Evolutionary conservation across 176 grass and related monocot species (phyloP).

Genomic region (Aegilops bicornis): DNA sequence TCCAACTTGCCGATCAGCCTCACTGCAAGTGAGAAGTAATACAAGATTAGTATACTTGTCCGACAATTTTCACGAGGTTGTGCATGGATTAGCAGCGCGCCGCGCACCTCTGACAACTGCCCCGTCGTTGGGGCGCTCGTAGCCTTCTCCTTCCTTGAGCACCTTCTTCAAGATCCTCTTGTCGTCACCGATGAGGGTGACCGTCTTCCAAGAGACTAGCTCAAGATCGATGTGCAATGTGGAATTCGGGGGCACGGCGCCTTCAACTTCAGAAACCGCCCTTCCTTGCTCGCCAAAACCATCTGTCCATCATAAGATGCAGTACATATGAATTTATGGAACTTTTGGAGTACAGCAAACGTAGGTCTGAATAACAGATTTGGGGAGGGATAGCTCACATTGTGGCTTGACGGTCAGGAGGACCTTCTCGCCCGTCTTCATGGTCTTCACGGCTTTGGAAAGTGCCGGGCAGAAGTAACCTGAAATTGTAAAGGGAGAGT

Average conservation of each 20-base stretch:
- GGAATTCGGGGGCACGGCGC: slow-evolving; percentile 55
- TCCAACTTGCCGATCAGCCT: slow-evolving; percentile 61
- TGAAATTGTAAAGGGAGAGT: background rate
- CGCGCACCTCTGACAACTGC: slow-evolving; percentile 73
- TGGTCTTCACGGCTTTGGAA: slow-evolving; percentile 74
- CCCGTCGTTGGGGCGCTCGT: slow-evolving; percentile 80
- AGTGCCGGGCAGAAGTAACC: slow-evolving; percentile 73
- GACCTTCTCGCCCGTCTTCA: slow-evolving; percentile 80
- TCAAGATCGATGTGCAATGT: slow-evolving; percentile 58
- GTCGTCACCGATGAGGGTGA: slow-evolving; percentile 70
- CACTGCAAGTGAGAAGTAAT: slow-evolving; percentile 24
- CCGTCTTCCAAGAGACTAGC: slow-evolving; percentile 70
- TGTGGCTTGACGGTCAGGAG: slow-evolving; percentile 82
- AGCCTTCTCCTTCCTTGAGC: slow-evolving; percentile 78
- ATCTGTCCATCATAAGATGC: slow-evolving; percentile 37
- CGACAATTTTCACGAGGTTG: background rate
- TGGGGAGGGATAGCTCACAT: slow-evolving; percentile 40
- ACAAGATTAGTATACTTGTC: background rate
- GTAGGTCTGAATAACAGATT: background rate
- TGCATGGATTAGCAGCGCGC: background rate
- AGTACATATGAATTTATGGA: background rate
- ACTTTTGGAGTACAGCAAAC: background rate
- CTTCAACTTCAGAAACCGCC: slow-evolving; percentile 43
- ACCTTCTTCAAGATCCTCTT: slow-evolving; percentile 89
- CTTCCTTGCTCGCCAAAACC: slow-evolving; percentile 83